A percentile compares a stretch with the other conserved stretches of the same genome.
phyloP scores from a whole-genome alignment of 1,284 basidiomycete species.

The Uromyces viciae-fabae region DNA sequence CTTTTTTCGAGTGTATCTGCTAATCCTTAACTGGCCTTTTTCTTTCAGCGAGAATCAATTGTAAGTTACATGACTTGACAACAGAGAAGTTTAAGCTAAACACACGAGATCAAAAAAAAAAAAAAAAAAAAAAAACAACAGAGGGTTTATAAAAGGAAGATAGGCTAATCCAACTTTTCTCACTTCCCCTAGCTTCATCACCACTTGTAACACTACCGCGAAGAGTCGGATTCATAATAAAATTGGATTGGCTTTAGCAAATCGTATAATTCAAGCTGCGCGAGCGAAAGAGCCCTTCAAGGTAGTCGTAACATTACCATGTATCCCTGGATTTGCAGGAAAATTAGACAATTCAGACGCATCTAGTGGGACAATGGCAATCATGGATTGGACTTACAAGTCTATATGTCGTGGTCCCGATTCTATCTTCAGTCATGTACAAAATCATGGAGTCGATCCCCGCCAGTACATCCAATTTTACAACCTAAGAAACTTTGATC shows the following conservation, averaged over 20 bases:
- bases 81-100: no score
- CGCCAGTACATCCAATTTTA: conserved; percentile 75
- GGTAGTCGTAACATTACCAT: conserved; percentile 73
- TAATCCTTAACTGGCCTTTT: background rate
- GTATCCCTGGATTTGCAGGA: conserved; percentile 53
- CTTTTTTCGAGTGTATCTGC: no score
- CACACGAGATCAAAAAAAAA: no score
- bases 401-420: conserved; percentile 81
- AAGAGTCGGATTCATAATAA: conserved; percentile 70
- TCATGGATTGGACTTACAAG: conserved; percentile 72
- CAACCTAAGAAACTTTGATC: conserved; percentile 81
- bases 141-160: no score
- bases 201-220: conserved; percentile 55
- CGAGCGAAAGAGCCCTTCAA: conserved; percentile 71
- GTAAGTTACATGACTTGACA: conserved; percentile 59
- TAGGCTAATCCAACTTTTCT: no score
- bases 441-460: conserved; percentile 76
- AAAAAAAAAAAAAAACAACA: no score
- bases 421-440: conserved; percentile 78
- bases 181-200: conserved; percentile 74
- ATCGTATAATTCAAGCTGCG: conserved; percentile 76
- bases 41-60: conserved; percentile 76
- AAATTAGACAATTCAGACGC: conserved; percentile 45
- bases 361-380: conserved; percentile 62
- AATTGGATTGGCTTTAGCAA: conserved; percentile 74